Evolutionary conservation across 306 rosid species (phyloP), one percentile per base, ranked within the genome.

Genomic region (Castanea sativa): DNA sequence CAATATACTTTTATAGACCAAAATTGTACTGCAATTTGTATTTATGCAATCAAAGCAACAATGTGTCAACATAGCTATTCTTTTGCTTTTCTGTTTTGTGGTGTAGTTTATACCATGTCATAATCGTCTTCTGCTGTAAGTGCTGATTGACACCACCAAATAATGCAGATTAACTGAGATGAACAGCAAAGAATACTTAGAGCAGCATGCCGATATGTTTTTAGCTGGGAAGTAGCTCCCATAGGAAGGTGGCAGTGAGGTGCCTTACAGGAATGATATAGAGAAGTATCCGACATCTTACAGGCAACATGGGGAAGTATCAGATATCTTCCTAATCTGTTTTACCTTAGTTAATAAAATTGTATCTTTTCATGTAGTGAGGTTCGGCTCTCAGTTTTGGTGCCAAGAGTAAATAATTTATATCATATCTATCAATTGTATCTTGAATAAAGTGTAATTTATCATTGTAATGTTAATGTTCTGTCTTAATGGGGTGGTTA

Each of bases 91-190:
- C 12, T 69, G 8, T n/a, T 25, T 58, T 13, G 20, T 9, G 20
- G 8, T 21, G 23, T 25, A 57, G 21, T 14, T 5, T 69, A 14
- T 9, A 35, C 60, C 30, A 27, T 51, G 20, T n/a, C 49, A 12
- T 65, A 30, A 32, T 65, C 15, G 19, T 32, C 35, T 23, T 33
- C 55, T 20, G 33, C 71, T 80, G 35, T 20, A 10, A 61, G 53
- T 80, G 61, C 80, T 85, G 80, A 86, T 64, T 16, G 33, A 84
- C 64, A 32, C 64, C 55, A 27, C 69, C 70, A 61, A 70, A 57
- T 29, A 63, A 69, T 87, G 90, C 91, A 94, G 99, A 84, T 81
- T 94, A 86, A 92, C 99, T 20, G 99, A 94, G 88, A 92, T 94
- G 79, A 92, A 90, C 87, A 94, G 97, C 89, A 90, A 63, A 82